Percentiles rank a stretch among this genome's conserved stretches.
phyloP scores from a whole-genome alignment of 2,329 filamentous ascomycete species.

The Trichoderma sp. region DNA sequence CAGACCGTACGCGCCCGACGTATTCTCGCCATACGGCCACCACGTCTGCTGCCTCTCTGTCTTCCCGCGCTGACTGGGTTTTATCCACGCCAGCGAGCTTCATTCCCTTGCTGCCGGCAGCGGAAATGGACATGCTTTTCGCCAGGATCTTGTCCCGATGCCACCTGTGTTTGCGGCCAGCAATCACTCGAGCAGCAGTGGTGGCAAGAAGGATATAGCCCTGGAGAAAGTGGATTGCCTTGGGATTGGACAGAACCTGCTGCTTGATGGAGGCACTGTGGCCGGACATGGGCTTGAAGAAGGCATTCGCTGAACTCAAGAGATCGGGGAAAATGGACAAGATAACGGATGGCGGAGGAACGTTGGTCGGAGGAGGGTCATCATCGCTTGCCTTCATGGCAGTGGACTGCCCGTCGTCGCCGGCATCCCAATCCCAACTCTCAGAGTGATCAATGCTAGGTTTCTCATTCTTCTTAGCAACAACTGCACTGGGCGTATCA shows the following conservation, averaged over 20 bases:
- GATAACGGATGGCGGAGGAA: constrained; percentile 84
- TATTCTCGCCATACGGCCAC: constrained; percentile 74
- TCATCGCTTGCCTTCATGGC: constrained; percentile 37
- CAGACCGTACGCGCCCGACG: constrained; percentile 72
- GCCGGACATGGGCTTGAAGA: constrained; percentile 67
- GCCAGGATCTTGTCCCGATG: constrained; percentile 83
- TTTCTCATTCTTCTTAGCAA: constrained; percentile 30
- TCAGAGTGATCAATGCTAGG: constrained; percentile 33
- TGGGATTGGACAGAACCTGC: constrained; percentile 63
- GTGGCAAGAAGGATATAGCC: constrained; percentile 65
- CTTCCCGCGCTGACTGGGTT: constrained; percentile 77
- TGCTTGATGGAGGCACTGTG: constrained; percentile 62
- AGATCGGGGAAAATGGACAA: constrained; percentile 74
- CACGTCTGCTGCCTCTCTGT: constrained; percentile 80
- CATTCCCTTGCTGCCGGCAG: constrained; percentile 79
- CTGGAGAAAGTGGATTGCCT: constrained; percentile 63
- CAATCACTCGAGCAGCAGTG: constrained; percentile 78
- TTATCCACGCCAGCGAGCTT: constrained; percentile 87
- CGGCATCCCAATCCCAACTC: constrained; percentile 56
- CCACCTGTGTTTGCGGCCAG: constrained; percentile 85
- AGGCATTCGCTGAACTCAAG: constrained; percentile 65
- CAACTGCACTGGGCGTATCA: constrained; percentile 41
- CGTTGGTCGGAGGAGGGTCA: constrained; percentile 72
- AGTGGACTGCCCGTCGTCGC: constrained; percentile 39
- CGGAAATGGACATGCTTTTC: constrained; percentile 86